Percentiles rank a stretch among this genome's conserved stretches.
Evolutionary conservation across 495 filamentous ascomycete species (phyloP).

Genomic region (Usnea hakonensis): DNA sequence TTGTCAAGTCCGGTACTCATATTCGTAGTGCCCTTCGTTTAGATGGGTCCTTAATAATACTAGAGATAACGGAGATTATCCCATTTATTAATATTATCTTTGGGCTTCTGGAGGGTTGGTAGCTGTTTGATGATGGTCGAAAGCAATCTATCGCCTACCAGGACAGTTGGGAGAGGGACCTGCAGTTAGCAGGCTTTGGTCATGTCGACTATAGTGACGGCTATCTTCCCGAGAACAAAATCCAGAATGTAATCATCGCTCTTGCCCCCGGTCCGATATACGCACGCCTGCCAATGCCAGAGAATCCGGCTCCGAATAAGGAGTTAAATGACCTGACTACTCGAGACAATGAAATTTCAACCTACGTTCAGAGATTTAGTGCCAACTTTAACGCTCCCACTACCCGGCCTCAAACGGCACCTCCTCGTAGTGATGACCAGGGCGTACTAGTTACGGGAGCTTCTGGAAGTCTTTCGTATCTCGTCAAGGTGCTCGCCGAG

Average conservation of each 20-base stretch:
- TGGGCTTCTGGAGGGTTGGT: conserved; percentile 45
- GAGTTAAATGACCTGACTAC: conserved; percentile 6
- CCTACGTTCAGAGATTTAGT: conserved; percentile 27
- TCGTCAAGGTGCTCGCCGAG: conserved; percentile 34
- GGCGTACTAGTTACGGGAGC: conserved; percentile 46
- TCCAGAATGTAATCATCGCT: conserved; percentile 41
- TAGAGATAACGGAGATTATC: conserved; percentile 35
- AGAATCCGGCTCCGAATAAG: background rate
- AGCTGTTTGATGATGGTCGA: conserved; percentile 41
- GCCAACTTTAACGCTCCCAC: conserved; percentile 6
- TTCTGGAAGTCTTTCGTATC: conserved; percentile 43
- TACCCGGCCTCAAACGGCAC: background rate
- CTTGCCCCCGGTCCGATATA: conserved; percentile 33
- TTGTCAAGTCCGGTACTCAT: conserved; percentile 27
- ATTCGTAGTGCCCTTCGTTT: conserved; percentile 32
- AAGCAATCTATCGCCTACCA: conserved; percentile 33
- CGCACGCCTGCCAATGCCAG: conserved; percentile 5
- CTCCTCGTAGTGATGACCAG: background rate
- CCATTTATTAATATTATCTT: conserved; percentile 40
- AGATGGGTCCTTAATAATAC: conserved; percentile 35
- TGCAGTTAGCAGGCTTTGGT: conserved; percentile 38
- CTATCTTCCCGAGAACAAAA: conserved; percentile 31
- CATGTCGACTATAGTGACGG: conserved; percentile 48
- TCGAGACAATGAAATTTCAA: too few species aligned
- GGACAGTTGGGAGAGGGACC: conserved; percentile 30